Conservation (phyloP, 192 early-diverging fungal species). For the Spinellus fusiger region DNA sequence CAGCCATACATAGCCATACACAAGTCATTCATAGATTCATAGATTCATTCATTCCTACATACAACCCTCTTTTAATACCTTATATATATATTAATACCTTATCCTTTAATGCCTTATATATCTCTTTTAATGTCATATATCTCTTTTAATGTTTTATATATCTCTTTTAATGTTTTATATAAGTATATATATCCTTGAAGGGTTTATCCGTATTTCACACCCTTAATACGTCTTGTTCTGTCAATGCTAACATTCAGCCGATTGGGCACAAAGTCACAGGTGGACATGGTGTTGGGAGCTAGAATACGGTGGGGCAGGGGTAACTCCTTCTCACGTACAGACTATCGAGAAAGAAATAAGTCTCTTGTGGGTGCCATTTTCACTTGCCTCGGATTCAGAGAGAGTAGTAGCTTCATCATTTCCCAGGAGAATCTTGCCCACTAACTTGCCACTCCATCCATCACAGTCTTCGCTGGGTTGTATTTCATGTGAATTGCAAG, state of each 20-base stretch:
- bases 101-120: neutral
- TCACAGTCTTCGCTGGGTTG: conserved; percentile 3
- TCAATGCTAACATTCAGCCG: conserved; percentile 42
- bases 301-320: conserved; percentile 37
- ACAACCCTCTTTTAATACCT: too few relatives aligned
- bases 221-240: conserved; percentile 21
- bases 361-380: neutral
- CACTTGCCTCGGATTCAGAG: conserved; percentile 8
- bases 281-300: conserved; percentile 27
- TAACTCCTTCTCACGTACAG: conserved; percentile 32
- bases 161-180: neutral
- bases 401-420: conserved; percentile 4
- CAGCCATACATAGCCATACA: too few relatives aligned
- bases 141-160: neutral
- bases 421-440: conserved; percentile 26
- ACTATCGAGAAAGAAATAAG: conserved; percentile 7
- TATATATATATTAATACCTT: too few relatives aligned
- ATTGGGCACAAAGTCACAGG: conserved; percentile 41
- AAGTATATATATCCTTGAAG: neutral
- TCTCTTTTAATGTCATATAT: neutral
- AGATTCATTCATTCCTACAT: neutral
- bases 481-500: neutral
- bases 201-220: conserved; percentile 36
- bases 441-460: conserved; percentile 25
- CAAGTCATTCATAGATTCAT: too few relatives aligned